Percentiles rank a stretch among this genome's conserved stretches.
Evolutionary conservation across 2,329 filamentous ascomycete genomes (phyloP).

Genomic region (Paecilomyces sp.): DNA sequence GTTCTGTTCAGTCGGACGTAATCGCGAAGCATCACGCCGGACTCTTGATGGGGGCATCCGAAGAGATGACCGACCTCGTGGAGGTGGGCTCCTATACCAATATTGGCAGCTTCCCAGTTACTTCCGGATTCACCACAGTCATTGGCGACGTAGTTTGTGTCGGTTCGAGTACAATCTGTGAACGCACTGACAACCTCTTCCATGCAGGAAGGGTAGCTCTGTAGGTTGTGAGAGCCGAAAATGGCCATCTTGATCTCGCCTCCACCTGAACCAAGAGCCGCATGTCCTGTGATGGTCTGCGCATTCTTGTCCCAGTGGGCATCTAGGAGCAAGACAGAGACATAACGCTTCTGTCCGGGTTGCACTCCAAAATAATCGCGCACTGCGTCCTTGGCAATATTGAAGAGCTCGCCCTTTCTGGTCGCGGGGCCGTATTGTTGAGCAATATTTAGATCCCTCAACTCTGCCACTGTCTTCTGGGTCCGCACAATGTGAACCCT

Average conservation of each 20-base stretch:
- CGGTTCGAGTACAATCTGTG: conserved; percentile 81
- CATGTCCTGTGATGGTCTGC: conserved; percentile 70
- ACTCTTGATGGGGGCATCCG: conserved; percentile 82
- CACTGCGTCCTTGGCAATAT: conserved; percentile 70
- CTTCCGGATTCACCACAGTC: conserved; percentile 81
- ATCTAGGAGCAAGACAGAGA: conserved; percentile 80
- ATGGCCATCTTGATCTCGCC: conserved; percentile 76
- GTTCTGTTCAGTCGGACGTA: conserved; percentile 78
- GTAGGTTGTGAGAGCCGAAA: conserved; percentile 85
- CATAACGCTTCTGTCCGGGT: conserved; percentile 76
- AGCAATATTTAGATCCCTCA: conserved; percentile 68
- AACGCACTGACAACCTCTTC: conserved; percentile 89
- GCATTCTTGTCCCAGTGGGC: conserved; percentile 73
- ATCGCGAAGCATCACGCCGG: conserved; percentile 85
- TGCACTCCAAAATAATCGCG: conserved; percentile 66
- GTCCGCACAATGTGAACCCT: conserved; percentile 79
- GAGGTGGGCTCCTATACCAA: conserved; percentile 86
- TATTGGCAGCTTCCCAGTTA: conserved; percentile 91
- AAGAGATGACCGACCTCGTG: conserved; percentile 88
- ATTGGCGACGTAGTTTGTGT: conserved; percentile 72
- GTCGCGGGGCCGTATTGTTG: conserved; percentile 68
- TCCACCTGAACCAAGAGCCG: conserved; percentile 67
- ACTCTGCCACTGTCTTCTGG: conserved; percentile 76
- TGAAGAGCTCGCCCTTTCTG: conserved; percentile 66
- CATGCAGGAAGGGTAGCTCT: conserved; percentile 81